Percentiles rank a stretch among this genome's conserved stretches.
phyloP scores from a whole-genome alignment of 2,329 filamentous ascomycete genomes.

The Cercospora sp. region DNA sequence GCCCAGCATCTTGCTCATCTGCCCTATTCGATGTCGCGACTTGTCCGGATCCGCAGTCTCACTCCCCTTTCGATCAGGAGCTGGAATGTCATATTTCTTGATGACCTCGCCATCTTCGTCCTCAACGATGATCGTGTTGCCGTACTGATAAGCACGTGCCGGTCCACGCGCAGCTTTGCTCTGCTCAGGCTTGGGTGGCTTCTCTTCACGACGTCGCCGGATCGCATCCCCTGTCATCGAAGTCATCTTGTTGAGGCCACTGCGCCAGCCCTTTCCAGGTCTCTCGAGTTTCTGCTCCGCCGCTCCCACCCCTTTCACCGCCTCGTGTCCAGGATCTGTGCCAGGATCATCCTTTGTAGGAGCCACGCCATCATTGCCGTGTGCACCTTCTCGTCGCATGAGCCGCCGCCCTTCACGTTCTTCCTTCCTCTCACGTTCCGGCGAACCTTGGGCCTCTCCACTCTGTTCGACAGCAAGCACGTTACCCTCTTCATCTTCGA shows the following conservation, averaged over 20 bases:
- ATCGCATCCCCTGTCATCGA: constrained; percentile 42
- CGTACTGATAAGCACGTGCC: constrained; percentile 81
- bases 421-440: constrained; percentile 64
- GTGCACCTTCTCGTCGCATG: constrained; percentile 53
- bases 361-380: constrained; percentile 45
- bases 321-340: constrained; percentile 45
- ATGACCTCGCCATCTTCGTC: constrained; percentile 84
- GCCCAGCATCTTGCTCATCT: constrained; percentile 58
- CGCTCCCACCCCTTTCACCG: constrained; percentile 66
- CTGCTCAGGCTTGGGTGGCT: constrained; percentile 37
- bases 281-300: constrained; percentile 66
- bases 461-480: constrained; percentile 68
- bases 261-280: constrained; percentile 43
- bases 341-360: constrained; percentile 50
- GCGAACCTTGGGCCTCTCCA: constrained; percentile 44
- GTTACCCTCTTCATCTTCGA: constrained; percentile 85
- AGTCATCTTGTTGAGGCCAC: constrained; percentile 46
- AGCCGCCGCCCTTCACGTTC: constrained; percentile 52
- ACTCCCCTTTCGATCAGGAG: constrained; percentile 45
- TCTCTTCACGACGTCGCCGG: constrained; percentile 43
- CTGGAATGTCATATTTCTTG: constrained; percentile 76
- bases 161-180: constrained; percentile 62
- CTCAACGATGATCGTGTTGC: constrained; percentile 86
- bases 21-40: constrained; percentile 48
- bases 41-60: constrained; percentile 25